phyloP scores from a whole-genome alignment of 2,329 filamentous ascomycete genomes.

The Nemania serpens region DNA sequence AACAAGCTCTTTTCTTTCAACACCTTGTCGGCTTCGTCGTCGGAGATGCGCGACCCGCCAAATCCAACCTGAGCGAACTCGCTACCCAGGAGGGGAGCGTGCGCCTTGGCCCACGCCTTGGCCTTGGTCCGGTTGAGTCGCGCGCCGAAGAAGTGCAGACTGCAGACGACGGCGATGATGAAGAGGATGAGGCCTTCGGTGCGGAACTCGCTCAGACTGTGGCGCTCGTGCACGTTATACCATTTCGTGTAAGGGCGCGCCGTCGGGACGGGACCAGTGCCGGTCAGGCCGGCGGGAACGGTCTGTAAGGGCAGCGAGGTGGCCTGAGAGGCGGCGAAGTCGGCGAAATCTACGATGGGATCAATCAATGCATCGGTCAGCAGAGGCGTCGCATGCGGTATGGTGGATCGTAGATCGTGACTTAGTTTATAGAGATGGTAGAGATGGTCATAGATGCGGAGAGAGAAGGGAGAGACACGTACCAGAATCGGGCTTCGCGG shows the following conservation, averaged over 20 bases:
- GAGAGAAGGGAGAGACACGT: conserved; percentile 41
- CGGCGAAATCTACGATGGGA: conserved; percentile 82
- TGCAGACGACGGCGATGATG: conserved; percentile 73
- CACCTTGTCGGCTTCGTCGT: conserved; percentile 58
- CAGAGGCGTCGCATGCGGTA: no score
- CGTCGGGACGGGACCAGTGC: conserved; percentile 53
- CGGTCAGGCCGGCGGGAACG: conserved; percentile 52
- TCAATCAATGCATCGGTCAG: conserved; percentile 18
- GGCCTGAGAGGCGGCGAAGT: conserved; percentile 82
- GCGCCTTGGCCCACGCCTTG: conserved; percentile 76
- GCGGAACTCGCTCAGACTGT: conserved; percentile 81
- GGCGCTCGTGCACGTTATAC: conserved; percentile 96
- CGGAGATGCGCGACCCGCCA: conserved; percentile 57
- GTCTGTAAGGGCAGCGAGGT: conserved; percentile 55
- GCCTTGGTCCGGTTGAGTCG: conserved; percentile 80
- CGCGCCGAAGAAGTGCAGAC: conserved; percentile 81
- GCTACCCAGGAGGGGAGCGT: conserved; percentile 71
- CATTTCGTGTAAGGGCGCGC: conserved; percentile 82
- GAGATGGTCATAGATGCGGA: no score
- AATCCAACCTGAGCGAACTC: conserved; percentile 93
- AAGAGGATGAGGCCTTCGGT: conserved; percentile 82
- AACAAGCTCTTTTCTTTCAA: conserved; percentile 87
- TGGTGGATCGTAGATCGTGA: no score
- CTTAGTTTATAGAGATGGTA: no score
- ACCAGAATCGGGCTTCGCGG: conserved; percentile 67